Conservation (phyloP, 768 basidiomycete genomes). For the Candolleomyces aberdarensis region DNA sequence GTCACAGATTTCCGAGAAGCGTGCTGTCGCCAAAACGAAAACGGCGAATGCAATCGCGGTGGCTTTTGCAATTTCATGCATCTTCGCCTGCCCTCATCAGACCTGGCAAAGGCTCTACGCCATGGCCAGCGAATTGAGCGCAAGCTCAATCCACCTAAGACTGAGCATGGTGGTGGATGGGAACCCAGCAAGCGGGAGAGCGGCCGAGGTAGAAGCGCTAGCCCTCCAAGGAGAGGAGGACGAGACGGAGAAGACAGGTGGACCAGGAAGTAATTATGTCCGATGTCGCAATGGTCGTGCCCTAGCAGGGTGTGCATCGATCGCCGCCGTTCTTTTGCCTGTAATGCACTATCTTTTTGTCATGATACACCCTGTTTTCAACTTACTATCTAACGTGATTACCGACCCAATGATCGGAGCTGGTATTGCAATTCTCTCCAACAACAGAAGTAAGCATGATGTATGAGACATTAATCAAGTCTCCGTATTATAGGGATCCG, state of each 20-base stretch:
- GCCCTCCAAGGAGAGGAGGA: conserved; percentile 60
- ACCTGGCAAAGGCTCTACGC: conserved; percentile 73
- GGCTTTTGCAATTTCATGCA: conserved; percentile 99
- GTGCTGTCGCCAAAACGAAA: conserved; percentile 98
- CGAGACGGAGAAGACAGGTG: conserved; percentile 73
- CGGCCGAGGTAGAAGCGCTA: conserved; percentile 70
- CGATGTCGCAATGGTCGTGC: neutral
- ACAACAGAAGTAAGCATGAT: too few species aligned
- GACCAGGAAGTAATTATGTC: conserved; percentile 47
- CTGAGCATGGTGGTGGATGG: conserved; percentile 74
- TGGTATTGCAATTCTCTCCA: too few species aligned
- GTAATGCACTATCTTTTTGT: neutral
- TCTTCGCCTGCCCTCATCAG: conserved; percentile 81
- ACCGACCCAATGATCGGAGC: too few species aligned
- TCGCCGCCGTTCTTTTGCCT: neutral
- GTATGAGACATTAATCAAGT: too few species aligned
- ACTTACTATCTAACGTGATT: too few species aligned
- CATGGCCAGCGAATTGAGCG: conserved; percentile 84
- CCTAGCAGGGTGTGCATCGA: neutral
- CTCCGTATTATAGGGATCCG: too few species aligned
- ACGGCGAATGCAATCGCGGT: conserved; percentile 96
- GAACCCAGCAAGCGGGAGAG: conserved; percentile 71
- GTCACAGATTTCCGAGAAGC: conserved; percentile 99
- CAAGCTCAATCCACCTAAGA: conserved; percentile 65
- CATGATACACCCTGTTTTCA: too few species aligned